Conservation (phyloP, 352 stramenopile genomes). For the Phytophthora rubi region DNA sequence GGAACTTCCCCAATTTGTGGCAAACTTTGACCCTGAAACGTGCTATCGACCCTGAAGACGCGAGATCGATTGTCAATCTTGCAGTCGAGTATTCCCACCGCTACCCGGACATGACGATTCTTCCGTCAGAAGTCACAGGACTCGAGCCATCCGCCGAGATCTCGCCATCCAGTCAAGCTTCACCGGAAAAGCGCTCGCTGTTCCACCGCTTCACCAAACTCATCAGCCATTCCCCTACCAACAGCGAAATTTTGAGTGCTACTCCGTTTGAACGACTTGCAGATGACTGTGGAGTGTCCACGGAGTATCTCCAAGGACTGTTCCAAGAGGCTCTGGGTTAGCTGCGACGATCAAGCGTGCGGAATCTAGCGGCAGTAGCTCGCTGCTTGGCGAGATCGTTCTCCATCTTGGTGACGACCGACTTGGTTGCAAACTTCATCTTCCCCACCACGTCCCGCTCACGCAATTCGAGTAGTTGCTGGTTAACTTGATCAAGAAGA, state of each 20-base stretch:
- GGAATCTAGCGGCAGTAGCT: constrained; percentile 54
- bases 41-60: constrained; percentile 33
- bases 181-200: constrained; percentile 18
- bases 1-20: constrained; percentile 50
- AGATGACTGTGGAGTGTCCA: constrained; percentile 34
- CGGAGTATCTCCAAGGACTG: constrained; percentile 18
- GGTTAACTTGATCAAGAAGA: constrained; percentile 58
- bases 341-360: constrained; percentile 49
- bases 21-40: constrained; percentile 41
- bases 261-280: constrained; percentile 29
- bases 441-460: constrained; percentile 65
- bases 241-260: background rate
- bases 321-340: constrained; percentile 29
- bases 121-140: constrained; percentile 26
- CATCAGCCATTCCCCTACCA: constrained; percentile 1
- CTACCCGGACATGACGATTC: constrained; percentile 25
- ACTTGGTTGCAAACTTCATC: constrained; percentile 53
- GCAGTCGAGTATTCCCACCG: constrained; percentile 43
- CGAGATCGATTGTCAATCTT: constrained; percentile 36
- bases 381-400: constrained; percentile 52
- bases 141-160: constrained; percentile 14
- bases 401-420: constrained; percentile 61
- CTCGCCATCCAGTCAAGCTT: constrained; percentile 2
- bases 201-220: constrained; percentile 34
- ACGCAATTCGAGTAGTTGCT: constrained; percentile 63